Evolutionary conservation across 2,329 filamentous ascomycete genomes (phyloP).

Genomic region (Mycosphaerella sp.): DNA sequence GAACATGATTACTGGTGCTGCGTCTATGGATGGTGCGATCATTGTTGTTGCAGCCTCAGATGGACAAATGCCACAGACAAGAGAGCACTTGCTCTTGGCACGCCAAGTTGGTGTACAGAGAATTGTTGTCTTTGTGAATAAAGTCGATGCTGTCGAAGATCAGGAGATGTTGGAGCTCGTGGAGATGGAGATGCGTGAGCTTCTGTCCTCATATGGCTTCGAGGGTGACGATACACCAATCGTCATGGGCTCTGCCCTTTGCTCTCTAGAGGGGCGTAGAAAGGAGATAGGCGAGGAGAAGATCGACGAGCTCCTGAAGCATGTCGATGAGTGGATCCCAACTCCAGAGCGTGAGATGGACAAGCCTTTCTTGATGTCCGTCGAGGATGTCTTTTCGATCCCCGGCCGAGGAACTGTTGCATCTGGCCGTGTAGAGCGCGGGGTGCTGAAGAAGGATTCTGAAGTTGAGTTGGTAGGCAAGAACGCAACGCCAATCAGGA

Average conservation of each 20-base stretch:
- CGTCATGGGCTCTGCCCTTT: constrained; percentile 92
- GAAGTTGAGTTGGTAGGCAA: constrained; percentile 95
- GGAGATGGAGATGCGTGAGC: constrained; percentile 99
- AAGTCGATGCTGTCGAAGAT: constrained; percentile 95
- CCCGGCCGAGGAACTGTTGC: constrained; percentile 89
- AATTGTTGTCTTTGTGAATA: constrained; percentile 99
- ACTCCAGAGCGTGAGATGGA: constrained; percentile 89
- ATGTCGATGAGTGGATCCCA: constrained; percentile 94
- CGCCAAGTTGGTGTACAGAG: constrained; percentile 97
- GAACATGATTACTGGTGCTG: constrained; percentile 99
- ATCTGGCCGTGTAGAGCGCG: constrained; percentile 95
- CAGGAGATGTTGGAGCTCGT: constrained; percentile 99
- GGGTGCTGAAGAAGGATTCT: constrained; percentile 83
- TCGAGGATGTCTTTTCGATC: constrained; percentile 63
- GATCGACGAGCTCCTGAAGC: constrained; percentile 85
- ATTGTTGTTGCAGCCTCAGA: constrained; percentile 98
- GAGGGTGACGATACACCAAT: constrained; percentile 98
- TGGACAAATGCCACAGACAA: constrained; percentile 99
- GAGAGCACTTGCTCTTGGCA: constrained; percentile 95
- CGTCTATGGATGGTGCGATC: constrained; percentile 98
- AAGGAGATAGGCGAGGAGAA: constrained; percentile 80
- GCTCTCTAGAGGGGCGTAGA: constrained; percentile 79
- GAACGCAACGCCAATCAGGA: constrained; percentile 76
- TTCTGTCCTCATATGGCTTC: constrained; percentile 87
- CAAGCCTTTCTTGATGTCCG: constrained; percentile 98